phyloP scores from a whole-genome alignment of 2,329 filamentous ascomycete genomes.

The Tolypocladium amazonense region DNA sequence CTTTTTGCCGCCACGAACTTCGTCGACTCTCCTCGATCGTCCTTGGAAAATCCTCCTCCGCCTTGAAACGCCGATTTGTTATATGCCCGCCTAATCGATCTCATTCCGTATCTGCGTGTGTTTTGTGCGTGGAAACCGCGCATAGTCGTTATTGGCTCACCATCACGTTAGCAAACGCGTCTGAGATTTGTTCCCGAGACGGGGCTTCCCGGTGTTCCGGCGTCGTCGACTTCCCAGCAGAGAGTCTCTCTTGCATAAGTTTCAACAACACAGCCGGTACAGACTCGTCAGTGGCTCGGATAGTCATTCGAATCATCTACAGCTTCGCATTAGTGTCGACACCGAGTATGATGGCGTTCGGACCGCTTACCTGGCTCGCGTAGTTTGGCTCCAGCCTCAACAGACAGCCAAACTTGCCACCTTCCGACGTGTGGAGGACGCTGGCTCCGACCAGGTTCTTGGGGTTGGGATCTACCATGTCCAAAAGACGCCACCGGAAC shows the following conservation, averaged over 20 bases:
- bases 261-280: slow-evolving; percentile 74
- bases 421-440: slow-evolving; percentile 70
- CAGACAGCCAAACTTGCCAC: slow-evolving; percentile 89
- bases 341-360: neutral
- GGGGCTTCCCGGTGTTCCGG: slow-evolving; percentile 29
- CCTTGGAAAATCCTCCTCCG: neutral
- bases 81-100: slow-evolving; percentile 37
- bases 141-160: slow-evolving; percentile 23
- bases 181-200: slow-evolving; percentile 39
- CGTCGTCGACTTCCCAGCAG: slow-evolving; percentile 36
- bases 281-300: slow-evolving; percentile 84
- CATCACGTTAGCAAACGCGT: slow-evolving; percentile 47
- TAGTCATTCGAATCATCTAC: slow-evolving; percentile 90
- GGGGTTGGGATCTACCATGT: slow-evolving; percentile 78
- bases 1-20: neutral
- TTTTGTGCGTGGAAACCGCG: neutral
- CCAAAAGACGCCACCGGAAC: slow-evolving; percentile 81
- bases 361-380: slow-evolving; percentile 63
- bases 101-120: neutral
- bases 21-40: neutral
- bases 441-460: slow-evolving; percentile 92
- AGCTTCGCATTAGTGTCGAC: neutral
- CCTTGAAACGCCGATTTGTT: slow-evolving; percentile 20
- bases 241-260: slow-evolving; percentile 76
- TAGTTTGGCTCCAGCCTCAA: slow-evolving; percentile 93